Percentiles rank a stretch among this genome's conserved stretches.
phyloP scores from a whole-genome alignment of 1,139 yeast genomes.

The Hansenula anomala region DNA sequence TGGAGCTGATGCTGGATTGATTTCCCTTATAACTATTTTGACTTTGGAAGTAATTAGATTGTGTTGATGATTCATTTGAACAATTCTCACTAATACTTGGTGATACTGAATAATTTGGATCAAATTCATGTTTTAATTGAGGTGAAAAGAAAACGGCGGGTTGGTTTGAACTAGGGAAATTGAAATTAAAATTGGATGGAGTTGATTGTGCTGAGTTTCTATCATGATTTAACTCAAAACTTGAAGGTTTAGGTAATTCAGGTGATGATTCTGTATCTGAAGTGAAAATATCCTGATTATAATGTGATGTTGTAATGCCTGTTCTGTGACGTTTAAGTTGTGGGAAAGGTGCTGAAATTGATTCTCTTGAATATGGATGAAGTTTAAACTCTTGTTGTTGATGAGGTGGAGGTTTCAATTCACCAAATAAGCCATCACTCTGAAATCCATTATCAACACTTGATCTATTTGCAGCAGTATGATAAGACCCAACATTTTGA shows the following conservation, averaged over 20 bases:
- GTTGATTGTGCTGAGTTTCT: neutral
- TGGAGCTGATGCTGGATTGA: neutral
- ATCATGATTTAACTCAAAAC: neutral
- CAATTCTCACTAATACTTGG: neutral
- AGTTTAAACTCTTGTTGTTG: neutral
- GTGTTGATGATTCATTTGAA: no score
- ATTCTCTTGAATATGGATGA: neutral
- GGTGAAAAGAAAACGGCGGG: neutral
- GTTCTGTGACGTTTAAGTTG: no score
- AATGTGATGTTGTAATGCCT: no score
- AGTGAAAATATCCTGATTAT: neutral
- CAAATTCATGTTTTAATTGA: neutral
- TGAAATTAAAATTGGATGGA: neutral
- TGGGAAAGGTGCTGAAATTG: neutral
- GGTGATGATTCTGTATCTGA: constrained; percentile 1
- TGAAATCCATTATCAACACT: neutral
- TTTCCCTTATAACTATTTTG: neutral
- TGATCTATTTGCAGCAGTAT: neutral
- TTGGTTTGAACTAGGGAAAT: neutral
- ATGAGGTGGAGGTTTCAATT: neutral
- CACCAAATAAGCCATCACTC: neutral
- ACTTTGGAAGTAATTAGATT: no score
- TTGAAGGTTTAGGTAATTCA: neutral
- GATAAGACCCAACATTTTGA: neutral
- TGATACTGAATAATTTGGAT: neutral